These are phyloP conservation scores for Xylariaceae sp. DNA, from an alignment of 2,329 filamentous ascomycete genomes.

Conservation along the genomic window DNA sequence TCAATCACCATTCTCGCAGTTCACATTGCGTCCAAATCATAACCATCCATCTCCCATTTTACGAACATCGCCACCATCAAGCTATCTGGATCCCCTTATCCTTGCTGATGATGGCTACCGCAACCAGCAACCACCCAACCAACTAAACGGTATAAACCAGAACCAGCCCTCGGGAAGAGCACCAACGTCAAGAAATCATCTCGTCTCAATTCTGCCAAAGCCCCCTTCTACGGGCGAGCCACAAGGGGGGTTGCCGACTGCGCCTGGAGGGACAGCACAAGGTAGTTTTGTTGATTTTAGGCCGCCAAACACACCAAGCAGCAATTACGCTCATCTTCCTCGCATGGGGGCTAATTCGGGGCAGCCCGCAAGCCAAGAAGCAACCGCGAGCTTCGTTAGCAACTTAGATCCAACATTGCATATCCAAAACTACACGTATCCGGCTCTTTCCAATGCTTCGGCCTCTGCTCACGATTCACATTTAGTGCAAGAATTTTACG, in stretches of 20 bases:
- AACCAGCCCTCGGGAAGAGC: neutral
- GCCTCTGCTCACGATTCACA: neutral
- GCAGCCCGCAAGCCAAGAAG: neutral
- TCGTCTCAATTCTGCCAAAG: slow-evolving; percentile 12
- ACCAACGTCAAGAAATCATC: neutral
- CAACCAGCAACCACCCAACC: neutral
- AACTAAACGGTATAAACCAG: neutral
- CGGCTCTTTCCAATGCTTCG: neutral
- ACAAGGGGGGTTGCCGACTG: neutral
- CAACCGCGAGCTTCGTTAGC: neutral
- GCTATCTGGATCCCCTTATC: slow-evolving; percentile 13
- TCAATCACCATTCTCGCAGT: neutral
- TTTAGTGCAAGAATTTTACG: neutral
- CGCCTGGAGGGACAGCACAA: slow-evolving; percentile 2
- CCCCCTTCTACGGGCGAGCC: neutral
- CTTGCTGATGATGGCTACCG: slow-evolving; percentile 11
- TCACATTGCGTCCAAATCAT: neutral
- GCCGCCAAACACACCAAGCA: neutral
- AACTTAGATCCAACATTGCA: neutral
- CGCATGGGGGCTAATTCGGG: neutral
- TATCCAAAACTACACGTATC: neutral
- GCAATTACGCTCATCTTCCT: neutral
- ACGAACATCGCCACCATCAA: slow-evolving; percentile 5
- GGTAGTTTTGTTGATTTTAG: slow-evolving; percentile 10
- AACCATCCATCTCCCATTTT: neutral